Conservation (phyloP, 2,329 filamentous ascomycete species). For the Sordariomycetes sp. region DNA sequence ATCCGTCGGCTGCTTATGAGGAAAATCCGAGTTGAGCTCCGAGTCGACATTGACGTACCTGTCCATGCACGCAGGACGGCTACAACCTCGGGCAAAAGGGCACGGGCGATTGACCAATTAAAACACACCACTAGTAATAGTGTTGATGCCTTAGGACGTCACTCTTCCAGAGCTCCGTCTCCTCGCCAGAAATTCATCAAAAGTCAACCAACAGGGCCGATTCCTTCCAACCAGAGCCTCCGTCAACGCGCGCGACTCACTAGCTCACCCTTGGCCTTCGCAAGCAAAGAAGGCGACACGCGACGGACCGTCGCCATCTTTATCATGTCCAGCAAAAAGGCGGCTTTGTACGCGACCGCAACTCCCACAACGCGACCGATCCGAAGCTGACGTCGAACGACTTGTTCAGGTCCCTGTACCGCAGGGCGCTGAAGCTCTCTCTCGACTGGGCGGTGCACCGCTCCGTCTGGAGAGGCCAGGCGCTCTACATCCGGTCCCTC, state of each 20-base stretch:
- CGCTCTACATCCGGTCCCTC: conserved; percentile 84
- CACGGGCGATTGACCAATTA: conserved; percentile 1
- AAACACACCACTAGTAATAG: background rate
- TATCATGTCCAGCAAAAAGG: conserved; percentile 32
- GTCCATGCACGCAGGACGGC: background rate
- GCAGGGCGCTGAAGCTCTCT: conserved; percentile 81
- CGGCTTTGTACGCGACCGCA: conserved; percentile 24
- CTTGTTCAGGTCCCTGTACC: conserved; percentile 58
- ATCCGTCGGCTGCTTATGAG: background rate
- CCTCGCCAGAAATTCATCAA: background rate
- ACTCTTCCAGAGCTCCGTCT: background rate
- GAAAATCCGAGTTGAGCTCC: background rate
- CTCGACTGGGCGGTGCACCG: conserved; percentile 94
- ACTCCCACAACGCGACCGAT: background rate
- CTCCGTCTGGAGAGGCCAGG: conserved; percentile 88
- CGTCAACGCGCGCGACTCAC: background rate
- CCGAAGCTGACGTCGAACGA: background rate
- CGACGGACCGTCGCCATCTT: background rate
- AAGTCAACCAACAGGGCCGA: background rate
- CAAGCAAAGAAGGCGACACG: background rate
- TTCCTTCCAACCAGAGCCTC: background rate
- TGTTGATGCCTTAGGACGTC: background rate
- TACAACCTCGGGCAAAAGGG: conserved; percentile 2
- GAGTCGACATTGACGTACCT: background rate
- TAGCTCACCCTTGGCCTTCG: background rate